These are phyloP conservation scores for Fusarium duplospermum DNA, from an alignment of 2,329 filamentous ascomycete genomes.

Conservation along the genomic window DNA sequence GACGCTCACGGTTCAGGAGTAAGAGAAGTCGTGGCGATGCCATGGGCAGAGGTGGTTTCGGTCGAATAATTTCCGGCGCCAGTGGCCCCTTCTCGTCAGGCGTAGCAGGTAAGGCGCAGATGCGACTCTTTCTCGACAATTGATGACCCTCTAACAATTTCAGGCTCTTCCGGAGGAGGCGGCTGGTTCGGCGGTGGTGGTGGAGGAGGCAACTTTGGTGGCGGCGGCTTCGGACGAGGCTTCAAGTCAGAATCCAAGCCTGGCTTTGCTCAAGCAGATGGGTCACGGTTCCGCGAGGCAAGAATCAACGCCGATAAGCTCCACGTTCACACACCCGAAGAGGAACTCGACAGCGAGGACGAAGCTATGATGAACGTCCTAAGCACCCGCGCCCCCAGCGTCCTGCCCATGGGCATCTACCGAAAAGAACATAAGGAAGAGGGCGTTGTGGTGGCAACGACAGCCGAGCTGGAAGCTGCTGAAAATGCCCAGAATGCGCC, in stretches of 20 bases:
- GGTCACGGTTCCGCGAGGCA: conserved; percentile 52
- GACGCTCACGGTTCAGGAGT: conserved; percentile 55
- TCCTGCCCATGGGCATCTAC: conserved; percentile 68
- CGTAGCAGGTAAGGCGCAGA: conserved; percentile 40
- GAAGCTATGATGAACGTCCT: conserved; percentile 55
- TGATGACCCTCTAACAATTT: conserved; percentile 8
- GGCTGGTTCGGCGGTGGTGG: conserved; percentile 45
- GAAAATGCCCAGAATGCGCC: conserved; percentile 54
- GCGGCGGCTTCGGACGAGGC: conserved; percentile 41
- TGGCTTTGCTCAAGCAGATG: conserved; percentile 53
- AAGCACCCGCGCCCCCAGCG: conserved; percentile 44
- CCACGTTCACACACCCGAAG: conserved; percentile 56
- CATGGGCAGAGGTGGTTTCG: conserved; percentile 57
- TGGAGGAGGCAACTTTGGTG: conserved; percentile 41
- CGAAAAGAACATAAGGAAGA: conserved; percentile 66
- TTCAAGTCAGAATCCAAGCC: conserved; percentile 51
- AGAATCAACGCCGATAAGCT: conserved; percentile 69
- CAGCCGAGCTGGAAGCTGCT: conserved; percentile 67
- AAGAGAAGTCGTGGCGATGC: conserved; percentile 58
- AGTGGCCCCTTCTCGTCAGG: conserved; percentile 55
- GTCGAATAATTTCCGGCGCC: conserved; percentile 49
- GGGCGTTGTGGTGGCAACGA: conserved; percentile 65
- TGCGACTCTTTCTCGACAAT: background rate
- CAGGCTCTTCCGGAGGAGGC: conserved; percentile 39
- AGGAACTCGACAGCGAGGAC: conserved; percentile 60